Evolutionary conservation across 2,329 filamentous ascomycete species (phyloP).

Genomic region (Colletotrichum limetticola): DNA sequence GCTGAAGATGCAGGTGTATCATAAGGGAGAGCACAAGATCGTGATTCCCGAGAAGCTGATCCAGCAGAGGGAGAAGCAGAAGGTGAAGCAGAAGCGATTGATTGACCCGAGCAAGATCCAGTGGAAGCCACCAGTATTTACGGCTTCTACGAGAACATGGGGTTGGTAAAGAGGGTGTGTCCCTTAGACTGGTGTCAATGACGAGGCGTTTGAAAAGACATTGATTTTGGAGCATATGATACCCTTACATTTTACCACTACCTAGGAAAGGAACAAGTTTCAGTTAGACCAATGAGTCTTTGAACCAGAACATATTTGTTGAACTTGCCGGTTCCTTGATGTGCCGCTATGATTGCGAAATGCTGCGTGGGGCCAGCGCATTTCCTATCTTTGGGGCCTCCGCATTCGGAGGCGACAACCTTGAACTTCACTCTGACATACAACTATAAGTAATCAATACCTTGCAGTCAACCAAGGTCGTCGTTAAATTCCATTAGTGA

Average conservation of each 20-base stretch:
- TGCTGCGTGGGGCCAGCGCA: slow-evolving; percentile 12
- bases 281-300: neutral
- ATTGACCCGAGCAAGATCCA: slow-evolving; percentile 84
- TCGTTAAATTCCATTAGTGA: neutral
- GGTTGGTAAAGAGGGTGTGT: slow-evolving; percentile 74
- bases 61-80: slow-evolving; percentile 82
- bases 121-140: slow-evolving; percentile 98
- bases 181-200: neutral
- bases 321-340: no score
- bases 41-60: slow-evolving; percentile 88
- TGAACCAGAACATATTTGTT: neutral
- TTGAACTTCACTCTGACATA: slow-evolving; percentile 14
- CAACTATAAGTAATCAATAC: neutral
- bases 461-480: neutral
- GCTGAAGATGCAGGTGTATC: slow-evolving; percentile 94
- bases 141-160: slow-evolving; percentile 90
- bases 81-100: slow-evolving; percentile 77
- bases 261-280: neutral
- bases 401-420: slow-evolving; percentile 23
- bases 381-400: slow-evolving; percentile 1
- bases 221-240: slow-evolving; percentile 30
- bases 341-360: neutral
- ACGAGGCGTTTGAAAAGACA: neutral
- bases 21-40: slow-evolving; percentile 96
- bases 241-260: slow-evolving; percentile 7